phyloP scores from a whole-genome alignment of 139 green algal species.

The Penium margaritaceum region DNA sequence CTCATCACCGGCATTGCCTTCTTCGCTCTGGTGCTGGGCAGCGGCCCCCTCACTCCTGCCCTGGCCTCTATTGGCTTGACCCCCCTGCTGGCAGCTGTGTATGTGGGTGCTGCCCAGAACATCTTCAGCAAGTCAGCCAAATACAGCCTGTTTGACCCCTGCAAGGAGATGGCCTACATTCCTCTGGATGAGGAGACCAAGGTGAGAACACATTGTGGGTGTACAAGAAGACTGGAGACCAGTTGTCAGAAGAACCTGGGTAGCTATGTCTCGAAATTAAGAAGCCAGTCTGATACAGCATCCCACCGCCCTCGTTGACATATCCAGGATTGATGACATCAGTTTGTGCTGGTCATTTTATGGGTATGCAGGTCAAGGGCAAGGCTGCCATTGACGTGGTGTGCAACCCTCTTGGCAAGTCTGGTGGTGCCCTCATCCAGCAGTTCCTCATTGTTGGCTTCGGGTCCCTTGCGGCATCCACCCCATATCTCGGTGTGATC shows the following conservation, averaged over 20 bases:
- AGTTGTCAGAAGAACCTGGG: too few relatives aligned
- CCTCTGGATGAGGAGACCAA: conserved; percentile 86
- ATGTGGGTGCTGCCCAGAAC: conserved; percentile 94
- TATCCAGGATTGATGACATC: too few relatives aligned
- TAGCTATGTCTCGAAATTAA: too few relatives aligned
- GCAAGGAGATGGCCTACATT: conserved; percentile 99
- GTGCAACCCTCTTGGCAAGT: conserved; percentile 98
- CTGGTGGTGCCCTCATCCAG: conserved; percentile 93
- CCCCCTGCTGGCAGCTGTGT: conserved; percentile 86
- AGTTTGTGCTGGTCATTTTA: too few relatives aligned
- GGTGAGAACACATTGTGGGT: too few relatives aligned
- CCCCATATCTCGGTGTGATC: conserved; percentile 89
- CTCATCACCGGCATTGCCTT: conserved; percentile 88
- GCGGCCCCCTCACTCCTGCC: conserved; percentile 62
- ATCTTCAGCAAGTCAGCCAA: conserved; percentile 88
- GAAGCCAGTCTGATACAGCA: too few relatives aligned
- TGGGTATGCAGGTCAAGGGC: conserved; percentile 73
- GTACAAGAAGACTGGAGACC: too few relatives aligned
- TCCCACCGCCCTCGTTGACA: too few relatives aligned
- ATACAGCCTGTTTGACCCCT: conserved; percentile 98
- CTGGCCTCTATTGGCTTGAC: conserved; percentile 79
- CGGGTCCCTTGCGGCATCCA: conserved; percentile 89
- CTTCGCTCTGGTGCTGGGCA: conserved; percentile 88
- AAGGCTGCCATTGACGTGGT: conserved; percentile 99
- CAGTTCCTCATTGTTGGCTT: conserved; percentile 95